These are phyloP conservation scores for Petunia axillaris DNA, from an alignment of 257 asterid genomes.

Conservation along the genomic window DNA sequence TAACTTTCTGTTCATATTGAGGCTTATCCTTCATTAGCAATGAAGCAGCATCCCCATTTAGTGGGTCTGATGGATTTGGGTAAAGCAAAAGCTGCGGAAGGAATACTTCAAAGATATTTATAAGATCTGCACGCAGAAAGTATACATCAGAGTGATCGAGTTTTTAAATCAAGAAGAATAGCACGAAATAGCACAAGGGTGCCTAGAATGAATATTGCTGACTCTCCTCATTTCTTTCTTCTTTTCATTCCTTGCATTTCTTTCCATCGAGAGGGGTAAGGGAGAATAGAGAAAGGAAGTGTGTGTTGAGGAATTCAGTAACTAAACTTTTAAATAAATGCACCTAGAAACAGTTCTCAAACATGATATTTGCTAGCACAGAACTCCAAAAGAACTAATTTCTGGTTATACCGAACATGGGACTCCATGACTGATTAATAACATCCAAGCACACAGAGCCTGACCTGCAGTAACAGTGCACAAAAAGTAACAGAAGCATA, in stretches of 20 bases:
- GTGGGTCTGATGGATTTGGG: constrained; percentile 88
- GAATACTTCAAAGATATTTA: constrained; percentile 89
- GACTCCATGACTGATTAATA: constrained; percentile 97
- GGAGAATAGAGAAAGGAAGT: too few species aligned
- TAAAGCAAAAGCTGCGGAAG: constrained; percentile 94
- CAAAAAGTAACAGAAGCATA: background rate
- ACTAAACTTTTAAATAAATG: too few species aligned
- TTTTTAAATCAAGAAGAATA: too few species aligned
- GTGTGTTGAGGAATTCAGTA: too few species aligned
- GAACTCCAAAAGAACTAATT: too few species aligned
- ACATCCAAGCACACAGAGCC: constrained; percentile 94
- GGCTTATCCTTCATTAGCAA: constrained; percentile 82
- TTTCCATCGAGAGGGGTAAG: too few species aligned
- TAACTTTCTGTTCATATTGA: constrained; percentile 81
- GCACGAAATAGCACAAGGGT: too few species aligned
- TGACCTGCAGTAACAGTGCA: constrained; percentile 48
- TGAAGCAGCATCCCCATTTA: constrained; percentile 92
- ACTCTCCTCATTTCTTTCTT: too few species aligned
- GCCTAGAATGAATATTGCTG: too few species aligned
- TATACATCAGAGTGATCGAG: too few species aligned
- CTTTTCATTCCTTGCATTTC: too few species aligned
- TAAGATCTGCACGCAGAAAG: constrained; percentile 59
- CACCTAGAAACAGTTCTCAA: background rate
- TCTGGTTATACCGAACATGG: constrained; percentile 68
- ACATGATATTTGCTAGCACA: too few species aligned